A percentile compares a stretch with the other conserved stretches of the same genome.
phyloP scores from a whole-genome alignment of 768 basidiomycete genomes.

The Rhodotorula taiwanensis region DNA sequence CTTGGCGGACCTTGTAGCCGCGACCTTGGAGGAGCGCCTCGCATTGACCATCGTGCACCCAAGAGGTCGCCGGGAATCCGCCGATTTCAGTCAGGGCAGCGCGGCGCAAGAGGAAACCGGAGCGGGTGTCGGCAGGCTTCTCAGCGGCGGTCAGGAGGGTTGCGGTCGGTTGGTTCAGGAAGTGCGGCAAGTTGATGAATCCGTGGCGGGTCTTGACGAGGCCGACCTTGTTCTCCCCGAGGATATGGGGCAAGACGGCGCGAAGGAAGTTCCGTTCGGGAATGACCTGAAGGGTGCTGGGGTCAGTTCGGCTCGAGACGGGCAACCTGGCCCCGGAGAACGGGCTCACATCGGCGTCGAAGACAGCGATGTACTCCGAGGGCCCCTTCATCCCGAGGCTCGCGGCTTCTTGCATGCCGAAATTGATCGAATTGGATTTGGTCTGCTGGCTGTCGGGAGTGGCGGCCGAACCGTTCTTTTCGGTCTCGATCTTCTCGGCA shows the following conservation, averaged over 20 bases:
- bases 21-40: constrained; percentile 35
- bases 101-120: constrained; percentile 39
- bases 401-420: constrained; percentile 38
- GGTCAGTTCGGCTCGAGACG: too few relatives aligned
- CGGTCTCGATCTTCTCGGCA: background rate
- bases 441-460: background rate
- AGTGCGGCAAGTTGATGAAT: constrained; percentile 40
- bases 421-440: constrained; percentile 40
- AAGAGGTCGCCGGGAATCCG: constrained; percentile 38
- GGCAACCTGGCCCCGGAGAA: too few relatives aligned
- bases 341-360: constrained; percentile 41
- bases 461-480: constrained; percentile 4
- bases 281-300: too few relatives aligned
- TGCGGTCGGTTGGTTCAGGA: constrained; percentile 22
- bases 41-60: constrained; percentile 39
- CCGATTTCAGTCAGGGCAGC: constrained; percentile 38
- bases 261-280: constrained; percentile 39
- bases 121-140: constrained; percentile 34
- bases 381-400: constrained; percentile 36
- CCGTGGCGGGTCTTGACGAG: constrained; percentile 39
- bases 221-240: constrained; percentile 31
- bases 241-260: constrained; percentile 34
- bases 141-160: constrained; percentile 37
- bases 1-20: constrained; percentile 33
- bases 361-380: constrained; percentile 38